Evolutionary conservation across 2,329 filamentous ascomycete species (phyloP), one percentile per base, ranked within the genome.

Genomic region (Dothidotthia symphoricarpi): DNA sequence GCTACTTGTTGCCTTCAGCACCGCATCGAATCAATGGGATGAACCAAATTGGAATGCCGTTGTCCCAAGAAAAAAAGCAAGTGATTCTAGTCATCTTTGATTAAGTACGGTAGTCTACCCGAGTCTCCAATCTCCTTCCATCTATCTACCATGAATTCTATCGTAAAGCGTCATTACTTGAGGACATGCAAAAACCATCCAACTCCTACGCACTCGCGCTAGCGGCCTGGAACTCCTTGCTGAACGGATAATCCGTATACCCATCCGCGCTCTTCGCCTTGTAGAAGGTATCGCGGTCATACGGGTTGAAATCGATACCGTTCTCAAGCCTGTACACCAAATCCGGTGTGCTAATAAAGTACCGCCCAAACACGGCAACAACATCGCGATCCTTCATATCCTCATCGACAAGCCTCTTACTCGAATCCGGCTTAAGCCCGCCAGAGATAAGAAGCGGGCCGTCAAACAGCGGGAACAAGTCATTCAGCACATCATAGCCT

Each of bases 301-400:
- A 76, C 28, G 59, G 53, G n/a, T 55, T 65, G 25, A 76, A 55
- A 15, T 64, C 58, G 10, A 76, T 61, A 1, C 68, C 68, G 37
- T 73, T 55, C 48, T 66, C 43, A 19, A 77, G 31, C 24, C 72
- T 60, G 46, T 67, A 75, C 4, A 69, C 66, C 13, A 77, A 53
- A 51, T 77, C 74, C 2, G 74, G 74, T 6, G 67, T 76, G 27
- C 66, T 65, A 44, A 75, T 74, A 43, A 74, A 77, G 37, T 68
- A 69, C 16, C 74, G 51, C 6, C 75, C 74, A 51, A 76, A 75
- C 1, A 69, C 71, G 12, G 74, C 63, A 14, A 59, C 59, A n/a
- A 75, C 48, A 31, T 75, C 68, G 24, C 67, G 64, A 9, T 69
- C 65, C 15, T 56, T 61, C 40, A 73, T 68, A 38, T 75, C 61